Evolutionary conservation across 2,329 filamentous ascomycete genomes (phyloP).

Genomic region (Cyclaneusma minus): DNA sequence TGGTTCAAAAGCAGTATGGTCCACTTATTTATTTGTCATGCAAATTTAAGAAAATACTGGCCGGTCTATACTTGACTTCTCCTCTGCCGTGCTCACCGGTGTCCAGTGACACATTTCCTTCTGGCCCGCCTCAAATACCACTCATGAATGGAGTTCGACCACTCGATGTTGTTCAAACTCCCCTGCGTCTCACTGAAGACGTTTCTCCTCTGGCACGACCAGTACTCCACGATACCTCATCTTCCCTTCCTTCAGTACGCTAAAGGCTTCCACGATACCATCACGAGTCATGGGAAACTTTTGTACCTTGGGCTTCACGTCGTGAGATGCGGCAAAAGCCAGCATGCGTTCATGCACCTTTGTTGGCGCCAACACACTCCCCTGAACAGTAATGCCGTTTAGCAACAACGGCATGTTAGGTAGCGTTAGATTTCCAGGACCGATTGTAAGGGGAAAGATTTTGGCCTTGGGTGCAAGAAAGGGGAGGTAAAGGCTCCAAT

Average conservation of each 20-base stretch:
- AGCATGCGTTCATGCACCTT: conserved; percentile 43
- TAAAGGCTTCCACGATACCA: conserved; percentile 31
- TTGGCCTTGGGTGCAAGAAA: conserved; percentile 42
- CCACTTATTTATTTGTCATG: no score
- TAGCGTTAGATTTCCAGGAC: conserved; percentile 26
- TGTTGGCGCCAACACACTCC: conserved; percentile 17
- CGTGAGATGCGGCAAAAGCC: conserved; percentile 38
- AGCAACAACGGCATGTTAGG: conserved; percentile 15
- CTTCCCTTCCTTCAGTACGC: conserved; percentile 40
- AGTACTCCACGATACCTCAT: conserved; percentile 33
- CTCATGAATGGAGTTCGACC: no score
- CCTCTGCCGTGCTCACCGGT: no score
- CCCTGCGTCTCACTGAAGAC: no score
- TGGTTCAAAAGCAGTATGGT: no score
- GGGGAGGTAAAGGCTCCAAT: conserved; percentile 48
- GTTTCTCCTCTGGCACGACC: conserved; percentile 19
- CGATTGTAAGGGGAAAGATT: conserved; percentile 51
- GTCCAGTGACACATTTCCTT: no score
- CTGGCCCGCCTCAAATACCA: no score
- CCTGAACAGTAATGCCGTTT: conserved; percentile 14
- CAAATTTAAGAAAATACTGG: no score
- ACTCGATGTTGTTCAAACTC: no score
- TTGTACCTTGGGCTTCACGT: conserved; percentile 43
- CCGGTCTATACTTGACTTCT: no score
- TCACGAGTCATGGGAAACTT: conserved; percentile 37